Evolutionary conservation across 2,329 filamentous ascomycete species (phyloP).

Genomic region (Penicillium sp.): DNA sequence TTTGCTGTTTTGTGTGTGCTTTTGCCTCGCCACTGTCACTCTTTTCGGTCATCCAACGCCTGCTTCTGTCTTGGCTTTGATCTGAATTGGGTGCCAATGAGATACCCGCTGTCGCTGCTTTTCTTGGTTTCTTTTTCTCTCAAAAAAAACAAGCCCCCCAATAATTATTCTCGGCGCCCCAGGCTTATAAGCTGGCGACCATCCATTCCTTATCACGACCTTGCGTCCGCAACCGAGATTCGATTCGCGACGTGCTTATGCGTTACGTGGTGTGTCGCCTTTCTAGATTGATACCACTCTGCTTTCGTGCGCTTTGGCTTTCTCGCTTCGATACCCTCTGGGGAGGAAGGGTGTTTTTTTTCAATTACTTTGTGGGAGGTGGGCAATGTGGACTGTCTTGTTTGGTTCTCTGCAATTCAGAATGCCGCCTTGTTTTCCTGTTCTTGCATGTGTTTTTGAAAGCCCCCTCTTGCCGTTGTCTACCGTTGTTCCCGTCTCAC

Average conservation of each 20-base stretch:
- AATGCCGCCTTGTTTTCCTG: neutral
- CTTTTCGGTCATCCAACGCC: conserved; percentile 7
- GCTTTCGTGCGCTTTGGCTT: conserved; percentile 30
- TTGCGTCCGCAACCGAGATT: conserved; percentile 33
- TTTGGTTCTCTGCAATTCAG: neutral
- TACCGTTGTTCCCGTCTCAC: conserved; percentile 25
- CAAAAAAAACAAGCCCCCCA: conserved; percentile 18
- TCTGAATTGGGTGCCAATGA: conserved; percentile 34
- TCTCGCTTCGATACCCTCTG: conserved; percentile 40
- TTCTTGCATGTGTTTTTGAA: neutral
- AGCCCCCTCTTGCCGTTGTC: conserved; percentile 27
- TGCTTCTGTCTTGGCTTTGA: conserved; percentile 7
- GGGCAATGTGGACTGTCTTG: neutral
- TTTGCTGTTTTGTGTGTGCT: conserved; percentile 16
- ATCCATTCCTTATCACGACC: conserved; percentile 38
- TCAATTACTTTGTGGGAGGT: conserved; percentile 12
- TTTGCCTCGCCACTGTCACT: conserved; percentile 35
- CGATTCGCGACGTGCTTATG: conserved; percentile 36
- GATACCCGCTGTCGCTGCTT: conserved; percentile 32
- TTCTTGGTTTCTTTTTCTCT: conserved; percentile 7
- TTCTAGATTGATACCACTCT: conserved; percentile 35
- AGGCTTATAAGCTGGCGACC: conserved; percentile 12
- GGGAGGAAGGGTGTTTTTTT: conserved; percentile 30
- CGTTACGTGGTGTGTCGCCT: conserved; percentile 30
- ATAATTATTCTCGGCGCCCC: conserved; percentile 20